A percentile compares a stretch with the other conserved stretches of the same genome.
These are phyloP conservation scores for Penicillium nordicum DNA, from an alignment of 2,329 filamentous ascomycete species.

Conservation along the genomic window DNA sequence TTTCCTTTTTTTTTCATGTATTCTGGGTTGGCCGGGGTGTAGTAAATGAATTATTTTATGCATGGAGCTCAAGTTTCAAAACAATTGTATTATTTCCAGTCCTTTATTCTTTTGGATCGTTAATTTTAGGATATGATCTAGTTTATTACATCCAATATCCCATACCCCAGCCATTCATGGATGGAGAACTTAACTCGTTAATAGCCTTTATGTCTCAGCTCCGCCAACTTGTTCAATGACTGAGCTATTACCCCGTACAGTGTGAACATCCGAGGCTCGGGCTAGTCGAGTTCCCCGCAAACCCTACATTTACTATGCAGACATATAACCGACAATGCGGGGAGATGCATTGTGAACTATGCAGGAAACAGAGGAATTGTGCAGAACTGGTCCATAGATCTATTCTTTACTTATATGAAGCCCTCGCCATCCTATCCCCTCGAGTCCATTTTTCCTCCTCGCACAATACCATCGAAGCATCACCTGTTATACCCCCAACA, in stretches of 20 bases:
- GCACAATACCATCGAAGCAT: background rate
- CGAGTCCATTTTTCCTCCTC: background rate
- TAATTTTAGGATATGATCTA: background rate
- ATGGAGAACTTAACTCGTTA: background rate
- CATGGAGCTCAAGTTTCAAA: conserved; percentile 7
- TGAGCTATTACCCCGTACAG: background rate
- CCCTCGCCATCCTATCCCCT: background rate
- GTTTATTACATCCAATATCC: background rate
- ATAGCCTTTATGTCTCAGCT: background rate
- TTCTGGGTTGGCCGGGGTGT: conserved; percentile 17
- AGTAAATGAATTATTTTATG: conserved; percentile 11
- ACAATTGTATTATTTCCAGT: background rate
- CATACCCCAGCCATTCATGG: background rate
- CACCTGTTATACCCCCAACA: background rate
- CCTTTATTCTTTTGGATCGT: background rate
- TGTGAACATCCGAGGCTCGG: conserved; percentile 10
- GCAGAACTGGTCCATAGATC: background rate
- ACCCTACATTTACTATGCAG: background rate
- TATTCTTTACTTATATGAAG: background rate
- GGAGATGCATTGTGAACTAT: background rate
- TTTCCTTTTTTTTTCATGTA: conserved; percentile 4
- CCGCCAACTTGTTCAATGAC: background rate
- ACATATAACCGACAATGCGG: background rate
- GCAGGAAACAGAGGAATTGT: background rate
- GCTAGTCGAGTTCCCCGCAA: conserved; percentile 16